Conservation (phyloP, 257 asterid genomes). For the Avicennia marina region DNA sequence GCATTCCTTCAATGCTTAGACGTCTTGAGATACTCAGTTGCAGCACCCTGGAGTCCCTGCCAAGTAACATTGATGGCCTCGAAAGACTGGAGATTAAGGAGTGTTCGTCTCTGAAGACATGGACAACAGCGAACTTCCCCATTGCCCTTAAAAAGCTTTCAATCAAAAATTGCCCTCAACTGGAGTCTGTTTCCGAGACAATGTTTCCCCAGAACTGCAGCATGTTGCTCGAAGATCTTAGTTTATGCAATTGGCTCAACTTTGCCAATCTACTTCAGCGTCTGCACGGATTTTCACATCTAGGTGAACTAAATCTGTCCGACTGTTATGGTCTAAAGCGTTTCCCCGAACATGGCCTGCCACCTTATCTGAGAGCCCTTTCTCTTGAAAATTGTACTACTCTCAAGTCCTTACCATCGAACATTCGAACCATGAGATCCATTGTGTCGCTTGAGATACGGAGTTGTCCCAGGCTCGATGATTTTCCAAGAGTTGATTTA, state of each 20-base stretch:
- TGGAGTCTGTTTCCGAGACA: constrained; percentile 39
- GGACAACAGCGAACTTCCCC: constrained; percentile 44
- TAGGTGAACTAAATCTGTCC: constrained; percentile 45
- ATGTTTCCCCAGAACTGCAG: constrained; percentile 24
- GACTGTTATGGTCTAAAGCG: constrained; percentile 35
- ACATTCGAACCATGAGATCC: constrained; percentile 32
- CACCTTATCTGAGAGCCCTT: constrained; percentile 50
- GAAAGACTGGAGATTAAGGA: constrained; percentile 64
- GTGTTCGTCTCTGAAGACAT: constrained; percentile 46
- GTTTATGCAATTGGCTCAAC: constrained; percentile 41
- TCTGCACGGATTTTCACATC: constrained; percentile 35
- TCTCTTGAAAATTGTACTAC: constrained; percentile 49
- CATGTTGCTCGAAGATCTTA: constrained; percentile 54
- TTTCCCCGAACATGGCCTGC: constrained; percentile 56
- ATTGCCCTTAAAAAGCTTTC: constrained; percentile 47
- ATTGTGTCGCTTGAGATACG: constrained; percentile 53
- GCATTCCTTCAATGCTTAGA: constrained; percentile 54
- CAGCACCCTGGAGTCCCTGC: constrained; percentile 48
- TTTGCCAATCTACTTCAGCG: constrained; percentile 36
- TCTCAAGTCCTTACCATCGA: constrained; percentile 48
- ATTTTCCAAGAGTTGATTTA: constrained; percentile 42
- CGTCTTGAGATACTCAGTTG: constrained; percentile 62
- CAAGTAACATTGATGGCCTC: constrained; percentile 39
- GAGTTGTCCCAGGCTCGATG: constrained; percentile 59
- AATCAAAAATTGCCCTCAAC: constrained; percentile 43